Percentiles rank a stretch among this genome's conserved stretches.
These are phyloP conservation scores for Parsonsia alboflavescens DNA, from an alignment of 257 asterid genomes.

Conservation along the genomic window DNA sequence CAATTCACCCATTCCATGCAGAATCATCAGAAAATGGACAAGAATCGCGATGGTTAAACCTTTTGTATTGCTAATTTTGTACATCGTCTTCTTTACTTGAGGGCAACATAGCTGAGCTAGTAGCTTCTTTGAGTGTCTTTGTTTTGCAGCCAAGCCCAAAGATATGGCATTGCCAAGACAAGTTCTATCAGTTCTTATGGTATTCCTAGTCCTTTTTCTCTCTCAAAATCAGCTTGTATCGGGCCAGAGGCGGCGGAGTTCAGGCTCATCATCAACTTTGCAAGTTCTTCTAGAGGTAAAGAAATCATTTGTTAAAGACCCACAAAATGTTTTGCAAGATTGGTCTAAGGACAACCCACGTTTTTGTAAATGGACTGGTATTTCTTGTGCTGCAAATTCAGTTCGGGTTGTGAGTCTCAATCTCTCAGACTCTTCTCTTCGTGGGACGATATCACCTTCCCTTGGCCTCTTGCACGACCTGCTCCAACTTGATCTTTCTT, in stretches of 20 bases:
- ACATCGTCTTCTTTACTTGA: neutral
- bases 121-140: constrained; percentile 1
- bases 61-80: constrained; percentile 1
- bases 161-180: constrained; percentile 16
- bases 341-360: constrained; percentile 49
- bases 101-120: neutral
- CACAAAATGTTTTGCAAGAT: constrained; percentile 38
- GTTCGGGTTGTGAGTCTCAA: constrained; percentile 32
- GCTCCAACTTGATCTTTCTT: constrained; percentile 79
- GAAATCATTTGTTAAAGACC: constrained; percentile 45
- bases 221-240: constrained; percentile 13
- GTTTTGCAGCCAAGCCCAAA: neutral
- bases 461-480: constrained; percentile 55
- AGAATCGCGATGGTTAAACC: constrained; percentile 21
- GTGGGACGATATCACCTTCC: constrained; percentile 65
- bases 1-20: constrained; percentile 20
- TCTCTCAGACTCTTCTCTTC: constrained; percentile 47
- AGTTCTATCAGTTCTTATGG: constrained; percentile 6
- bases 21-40: constrained; percentile 2
- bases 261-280: constrained; percentile 23
- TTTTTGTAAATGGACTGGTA: constrained; percentile 65
- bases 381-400: constrained; percentile 37
- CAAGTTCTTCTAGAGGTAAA: constrained; percentile 48
- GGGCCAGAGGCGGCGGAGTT: constrained; percentile 11
- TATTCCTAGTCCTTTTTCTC: constrained; percentile 11